A percentile compares a stretch with the other conserved stretches of the same genome.
Conservation (phyloP, 2,329 filamentous ascomycete genomes). For the Apiospora saccharicola region DNA sequence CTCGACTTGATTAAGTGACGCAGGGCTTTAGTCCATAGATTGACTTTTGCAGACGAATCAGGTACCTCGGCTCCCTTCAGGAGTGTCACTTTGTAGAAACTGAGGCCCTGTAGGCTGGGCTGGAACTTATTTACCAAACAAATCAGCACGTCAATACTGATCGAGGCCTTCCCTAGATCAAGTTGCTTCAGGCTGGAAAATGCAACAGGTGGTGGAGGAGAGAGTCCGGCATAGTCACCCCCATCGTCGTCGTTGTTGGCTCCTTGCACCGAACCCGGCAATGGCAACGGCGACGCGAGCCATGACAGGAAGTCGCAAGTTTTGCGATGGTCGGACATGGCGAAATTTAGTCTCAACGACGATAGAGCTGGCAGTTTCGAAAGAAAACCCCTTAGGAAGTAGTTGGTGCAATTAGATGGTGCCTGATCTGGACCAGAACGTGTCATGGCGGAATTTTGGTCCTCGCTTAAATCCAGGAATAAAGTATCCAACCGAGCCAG, state of each 20-base stretch:
- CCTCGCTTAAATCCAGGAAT: conserved; percentile 28
- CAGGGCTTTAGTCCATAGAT: neutral
- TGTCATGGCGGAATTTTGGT: neutral
- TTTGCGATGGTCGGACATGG: conserved; percentile 3
- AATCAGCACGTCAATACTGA: neutral
- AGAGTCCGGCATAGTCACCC: neutral
- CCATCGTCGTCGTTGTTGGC: neutral
- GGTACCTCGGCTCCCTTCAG: neutral
- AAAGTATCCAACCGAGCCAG: conserved; percentile 39
- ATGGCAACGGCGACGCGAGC: conserved; percentile 40
- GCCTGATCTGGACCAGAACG: neutral
- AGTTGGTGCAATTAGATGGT: conserved; percentile 22
- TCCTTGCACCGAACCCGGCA: neutral
- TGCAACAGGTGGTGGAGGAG: neutral
- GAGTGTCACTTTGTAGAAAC: conserved; percentile 21
- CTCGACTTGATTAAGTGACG: conserved; percentile 25
- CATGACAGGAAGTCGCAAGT: conserved; percentile 47
- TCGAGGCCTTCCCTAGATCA: neutral
- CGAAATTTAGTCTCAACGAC: conserved; percentile 62
- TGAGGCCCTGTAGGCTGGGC: conserved; percentile 25
- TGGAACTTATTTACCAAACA: conserved; percentile 1
- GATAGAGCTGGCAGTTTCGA: conserved; percentile 50
- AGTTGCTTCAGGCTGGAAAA: conserved; percentile 12
- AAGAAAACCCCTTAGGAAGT: conserved; percentile 48
- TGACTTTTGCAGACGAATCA: neutral